A percentile compares a stretch with the other conserved stretches of the same genome.
These are phyloP conservation scores for Rhodotorula mucilaginosa DNA, from an alignment of 1,284 basidiomycete genomes.

Conservation along the genomic window DNA sequence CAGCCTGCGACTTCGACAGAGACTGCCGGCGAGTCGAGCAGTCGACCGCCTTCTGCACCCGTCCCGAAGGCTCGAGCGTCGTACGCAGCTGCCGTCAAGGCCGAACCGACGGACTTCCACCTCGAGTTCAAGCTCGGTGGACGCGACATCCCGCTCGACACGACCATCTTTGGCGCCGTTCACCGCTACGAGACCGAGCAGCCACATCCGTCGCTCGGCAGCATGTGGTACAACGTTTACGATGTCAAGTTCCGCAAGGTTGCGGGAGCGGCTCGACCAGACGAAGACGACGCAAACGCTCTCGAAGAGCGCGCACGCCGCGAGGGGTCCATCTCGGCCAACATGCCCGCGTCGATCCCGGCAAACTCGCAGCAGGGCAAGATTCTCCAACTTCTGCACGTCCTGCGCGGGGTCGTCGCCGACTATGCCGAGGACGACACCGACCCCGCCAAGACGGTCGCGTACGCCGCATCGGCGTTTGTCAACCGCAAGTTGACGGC, in stretches of 20 bases:
- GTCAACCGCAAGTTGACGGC: slow-evolving; percentile 98
- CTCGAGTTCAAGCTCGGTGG: slow-evolving; percentile 92
- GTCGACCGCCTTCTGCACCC: slow-evolving; percentile 39
- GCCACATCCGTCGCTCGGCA: slow-evolving; percentile 46
- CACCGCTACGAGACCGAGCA: slow-evolving; percentile 64
- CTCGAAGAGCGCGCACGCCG: slow-evolving; percentile 44
- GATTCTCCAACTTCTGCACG: slow-evolving; percentile 83
- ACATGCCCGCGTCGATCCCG: slow-evolving; percentile 68
- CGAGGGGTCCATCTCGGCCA: slow-evolving; percentile 39
- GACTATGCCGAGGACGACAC: slow-evolving; percentile 49
- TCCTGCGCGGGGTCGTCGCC: slow-evolving; percentile 74
- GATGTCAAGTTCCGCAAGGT: slow-evolving; percentile 92
- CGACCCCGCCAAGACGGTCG: slow-evolving; percentile 12
- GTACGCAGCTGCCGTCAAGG: slow-evolving; percentile 89
- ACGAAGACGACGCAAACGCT: slow-evolving; percentile 24
- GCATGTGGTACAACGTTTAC: slow-evolving; percentile 85
- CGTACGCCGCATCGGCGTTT: slow-evolving; percentile 70
- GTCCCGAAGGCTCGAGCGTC: slow-evolving; percentile 53
- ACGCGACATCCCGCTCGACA: slow-evolving; percentile 72
- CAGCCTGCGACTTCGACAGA: slow-evolving; percentile 50
- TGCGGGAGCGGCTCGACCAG: slow-evolving; percentile 66
- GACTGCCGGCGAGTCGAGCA: slow-evolving; percentile 21
- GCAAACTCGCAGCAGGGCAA: slow-evolving; percentile 82
- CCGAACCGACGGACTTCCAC: slow-evolving; percentile 92
- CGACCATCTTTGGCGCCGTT: slow-evolving; percentile 93